Base-by-base conservation (phyloP, 257 asterid genomes). In the Solanum chmielewskii region DNA sequence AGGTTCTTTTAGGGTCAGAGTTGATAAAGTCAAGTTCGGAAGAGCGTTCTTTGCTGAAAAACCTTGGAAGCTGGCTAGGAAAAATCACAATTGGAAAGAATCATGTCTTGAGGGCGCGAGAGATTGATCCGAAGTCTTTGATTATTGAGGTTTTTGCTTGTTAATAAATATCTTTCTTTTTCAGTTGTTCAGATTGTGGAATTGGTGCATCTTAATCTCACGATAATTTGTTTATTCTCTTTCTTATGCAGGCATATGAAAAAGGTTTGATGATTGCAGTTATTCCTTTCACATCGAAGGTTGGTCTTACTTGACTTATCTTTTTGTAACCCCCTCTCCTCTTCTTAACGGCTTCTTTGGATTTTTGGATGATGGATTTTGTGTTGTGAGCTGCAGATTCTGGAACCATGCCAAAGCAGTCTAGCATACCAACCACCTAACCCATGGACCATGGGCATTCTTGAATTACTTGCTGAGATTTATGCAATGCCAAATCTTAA, bases 361-460 rank as follows among this genome's bases (percentile, higher is more conserved):
- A 35, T 70, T 18, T 41, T 13, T 83, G 49, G 49, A 25, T 66
- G 27, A 35, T 80, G 35, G 29, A 29, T 3, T 49, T 80, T 80
- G 85, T 23, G 29, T 29, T 80, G 69, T 80, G 85, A 49, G 86
- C 83, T 92, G 86, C 94, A 97, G 99, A 88, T 93, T 89, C 89
- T 97, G 88, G 99, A 96, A 87, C 94, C 99, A 85, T 96, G 99
- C 89, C 98, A 96, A 45, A 95, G 87, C 92, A 96, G 99, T 91
- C 87, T 95, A 70, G 99, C 98, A 44, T 97, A 96, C 93, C 99
- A 92, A 89, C 99, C 99, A 56, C 99, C 99, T 64, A 96, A 97
- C 87, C 99, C 99, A 7, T 96, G 99, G 99, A 97, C 99, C 85
- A 97, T 97, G 98, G 99, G 95, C 87, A 93, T 97, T 87, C 98